phyloP scores from a whole-genome alignment of 2,329 filamentous ascomycete genomes.

The Fusarium aywerte region DNA sequence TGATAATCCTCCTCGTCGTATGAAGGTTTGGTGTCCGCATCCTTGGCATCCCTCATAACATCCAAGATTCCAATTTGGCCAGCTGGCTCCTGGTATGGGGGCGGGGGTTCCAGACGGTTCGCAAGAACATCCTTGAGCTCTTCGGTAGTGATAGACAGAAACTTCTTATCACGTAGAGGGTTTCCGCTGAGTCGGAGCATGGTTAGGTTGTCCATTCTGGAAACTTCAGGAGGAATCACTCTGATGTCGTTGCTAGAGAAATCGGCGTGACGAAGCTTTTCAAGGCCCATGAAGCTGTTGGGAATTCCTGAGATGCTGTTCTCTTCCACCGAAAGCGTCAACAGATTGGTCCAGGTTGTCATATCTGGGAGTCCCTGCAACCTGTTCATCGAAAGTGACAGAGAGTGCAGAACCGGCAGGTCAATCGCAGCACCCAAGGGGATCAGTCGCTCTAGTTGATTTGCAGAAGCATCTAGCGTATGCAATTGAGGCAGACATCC shows the following conservation, averaged over 20 bases:
- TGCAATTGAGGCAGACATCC: slow-evolving; percentile 73
- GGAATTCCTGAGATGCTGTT: slow-evolving; percentile 84
- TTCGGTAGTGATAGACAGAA: slow-evolving; percentile 80
- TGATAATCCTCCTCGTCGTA: slow-evolving; percentile 56
- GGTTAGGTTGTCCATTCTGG: slow-evolving; percentile 79
- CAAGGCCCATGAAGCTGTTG: slow-evolving; percentile 74
- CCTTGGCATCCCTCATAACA: slow-evolving; percentile 40
- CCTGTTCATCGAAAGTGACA: slow-evolving; percentile 85
- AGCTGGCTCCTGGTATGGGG: slow-evolving; percentile 52
- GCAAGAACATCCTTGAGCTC: slow-evolving; percentile 81
- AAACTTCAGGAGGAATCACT: slow-evolving; percentile 78
- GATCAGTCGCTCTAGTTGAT: slow-evolving; percentile 71
- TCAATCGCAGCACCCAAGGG: slow-evolving; percentile 59
- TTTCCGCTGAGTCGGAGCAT: slow-evolving; percentile 87
- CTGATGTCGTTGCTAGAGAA: slow-evolving; percentile 87
- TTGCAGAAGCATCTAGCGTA: slow-evolving; percentile 79
- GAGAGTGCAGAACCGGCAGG: slow-evolving; percentile 76
- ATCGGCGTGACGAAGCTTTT: slow-evolving; percentile 78
- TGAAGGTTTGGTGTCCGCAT: background rate
- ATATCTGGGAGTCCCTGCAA: slow-evolving; percentile 78
- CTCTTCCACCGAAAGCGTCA: slow-evolving; percentile 80
- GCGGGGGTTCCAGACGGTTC: slow-evolving; percentile 70
- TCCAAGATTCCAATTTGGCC: slow-evolving; percentile 37
- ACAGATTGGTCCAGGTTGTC: slow-evolving; percentile 76
- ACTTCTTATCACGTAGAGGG: slow-evolving; percentile 87